Evolutionary conservation across 768 basidiomycete species (phyloP), one percentile per base, ranked within the genome.

Genomic region (Agaricus blazei): DNA sequence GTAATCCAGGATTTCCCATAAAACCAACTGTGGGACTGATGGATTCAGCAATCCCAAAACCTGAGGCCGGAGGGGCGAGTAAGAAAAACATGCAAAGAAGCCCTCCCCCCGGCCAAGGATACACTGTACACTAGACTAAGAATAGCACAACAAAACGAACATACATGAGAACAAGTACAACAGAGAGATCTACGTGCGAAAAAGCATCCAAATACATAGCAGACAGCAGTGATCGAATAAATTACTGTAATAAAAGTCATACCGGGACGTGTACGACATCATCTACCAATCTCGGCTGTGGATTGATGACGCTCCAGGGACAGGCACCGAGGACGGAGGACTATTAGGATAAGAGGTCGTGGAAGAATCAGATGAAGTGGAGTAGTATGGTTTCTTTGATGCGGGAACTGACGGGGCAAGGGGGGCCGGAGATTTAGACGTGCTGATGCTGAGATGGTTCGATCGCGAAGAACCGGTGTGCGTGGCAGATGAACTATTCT

Each of bases 291-390:
- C n/a, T 42, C 41, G 34, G 34, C 34, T 34, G 34, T 34, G 8
- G 2, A 34, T 8, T 4, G 34, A 34, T 34, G 34, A 34, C 34
- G 34, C 34, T 11, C 52, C 43, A 45, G 52, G 52, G n/a, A 52
- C 52, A 52, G 52, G 52, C 52, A 52, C 52, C 52, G 52, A 52
- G 52, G 52, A 44, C 34, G 34, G 1, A 34, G 7, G 5, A 31
- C 31, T 31, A 31, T 31, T 31, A 34, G 34, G 11, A 34, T 31
- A 31, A 31, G 31, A 31, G 9, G 31, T 19, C 19, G 19, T 19
- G 19, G 19, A 19, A 19, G 19, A 19, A 19, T 19, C 19, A 19
- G 19, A 19, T 19, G 19, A 19, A 19, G 19, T 29, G 41, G 41
- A 27, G 15, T 52, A 15, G 51, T 19, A 28, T n/a, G 51, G 27